Conservation (phyloP, 768 basidiomycete species). For the Candolleomyces eurysporus region DNA sequence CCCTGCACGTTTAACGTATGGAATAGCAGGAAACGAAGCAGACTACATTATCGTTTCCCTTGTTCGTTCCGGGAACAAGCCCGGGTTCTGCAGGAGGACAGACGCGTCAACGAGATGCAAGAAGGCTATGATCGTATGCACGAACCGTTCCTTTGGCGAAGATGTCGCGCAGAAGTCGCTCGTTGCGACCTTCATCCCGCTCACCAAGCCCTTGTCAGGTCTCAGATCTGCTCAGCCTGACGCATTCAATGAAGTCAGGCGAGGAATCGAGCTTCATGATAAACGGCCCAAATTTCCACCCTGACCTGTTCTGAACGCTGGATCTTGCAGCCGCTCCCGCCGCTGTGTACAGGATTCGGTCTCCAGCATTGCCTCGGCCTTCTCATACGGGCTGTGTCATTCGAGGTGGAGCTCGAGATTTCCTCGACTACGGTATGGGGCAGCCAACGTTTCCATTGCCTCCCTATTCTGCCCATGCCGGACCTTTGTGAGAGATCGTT, state of each 20-base stretch:
- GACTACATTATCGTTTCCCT: constrained; percentile 30
- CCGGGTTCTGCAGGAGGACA: constrained; percentile 57
- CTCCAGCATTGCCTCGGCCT: constrained; percentile 76
- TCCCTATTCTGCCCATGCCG: not conserved
- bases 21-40: constrained; percentile 62
- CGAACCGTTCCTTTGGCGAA: constrained; percentile 51
- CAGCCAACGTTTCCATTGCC: constrained; percentile 22
- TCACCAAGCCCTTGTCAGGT: constrained; percentile 47
- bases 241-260: constrained; percentile 75
- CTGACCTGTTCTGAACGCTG: constrained; percentile 17
- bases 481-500: not conserved
- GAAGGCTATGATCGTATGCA: constrained; percentile 62
- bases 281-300: constrained; percentile 68
- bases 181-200: constrained; percentile 21
- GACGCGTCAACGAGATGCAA: constrained; percentile 71
- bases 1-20: not conserved
- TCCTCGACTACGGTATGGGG: constrained; percentile 68
- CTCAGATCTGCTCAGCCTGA: constrained; percentile 71
- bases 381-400: constrained; percentile 73
- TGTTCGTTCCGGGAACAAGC: constrained; percentile 9
- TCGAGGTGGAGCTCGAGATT: constrained; percentile 61
- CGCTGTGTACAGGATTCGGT: constrained; percentile 56
- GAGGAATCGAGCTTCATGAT: constrained; percentile 71
- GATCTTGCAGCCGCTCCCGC: constrained; percentile 24
- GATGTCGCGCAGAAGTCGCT: constrained; percentile 29